Evolutionary conservation across 1,139 yeast genomes (phyloP), one percentile per base, ranked within the genome.

Genomic region (Saccharomyces hybrid): DNA sequence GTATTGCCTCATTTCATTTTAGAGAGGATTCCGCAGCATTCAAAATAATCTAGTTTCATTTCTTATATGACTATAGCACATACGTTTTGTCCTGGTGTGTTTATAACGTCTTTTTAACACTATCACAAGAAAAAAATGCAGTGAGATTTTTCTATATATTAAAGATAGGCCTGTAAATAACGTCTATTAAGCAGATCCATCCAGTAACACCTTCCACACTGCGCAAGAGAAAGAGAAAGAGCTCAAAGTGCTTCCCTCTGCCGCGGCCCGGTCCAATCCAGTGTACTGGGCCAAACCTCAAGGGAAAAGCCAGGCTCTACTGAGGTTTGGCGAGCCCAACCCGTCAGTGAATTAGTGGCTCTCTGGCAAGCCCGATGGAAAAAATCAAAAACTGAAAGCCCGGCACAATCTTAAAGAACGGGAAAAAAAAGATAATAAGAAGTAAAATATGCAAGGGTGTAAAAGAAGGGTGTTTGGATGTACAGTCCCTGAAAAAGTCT

Each of bases 31-130:
- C 25, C 25, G 44, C 44, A 38, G 44, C 44, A 38, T 38, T 38
- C 44, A 38, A 38, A 38, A 38, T 38, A 16, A 19, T 16, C 7
- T 38, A 38, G 3, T 38, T 16, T 13, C 11, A 11, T 9, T 46
- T 3, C 29, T 23, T n/a, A 31, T 29, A 48, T 42, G 38, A 42
- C 16, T 25, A 46, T 46, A 41, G 38, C 49, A 61, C 64, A 61
- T 61, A 61, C 64, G 58, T 57, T 59, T 55, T 55, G 60, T 55
- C 59, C 60, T 61, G 60, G 58, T 55, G 64, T 58, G 59, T 52
- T 55, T 57, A 38, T 38, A 38, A 38, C 44, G 44, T 38, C 25
- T 38, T 38, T 13, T 38, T 9, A 2, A 5, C 7, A 16, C n/a
- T 16, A 38, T 19, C 19, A 19, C 25, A 3, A 4, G 3, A 38